Conservation (phyloP, 140 eudicot species). For the Stevia rebaudiana region DNA sequence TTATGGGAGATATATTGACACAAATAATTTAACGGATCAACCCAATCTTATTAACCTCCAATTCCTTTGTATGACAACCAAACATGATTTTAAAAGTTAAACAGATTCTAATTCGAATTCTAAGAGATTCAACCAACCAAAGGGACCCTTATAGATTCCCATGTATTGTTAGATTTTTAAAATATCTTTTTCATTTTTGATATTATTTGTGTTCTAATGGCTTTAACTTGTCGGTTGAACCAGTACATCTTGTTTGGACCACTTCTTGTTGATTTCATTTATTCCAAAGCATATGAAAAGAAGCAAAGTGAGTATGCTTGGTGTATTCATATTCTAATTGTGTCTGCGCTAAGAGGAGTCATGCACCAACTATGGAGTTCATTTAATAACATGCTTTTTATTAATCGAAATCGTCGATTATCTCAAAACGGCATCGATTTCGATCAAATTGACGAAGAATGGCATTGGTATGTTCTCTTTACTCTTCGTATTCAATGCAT, state of each 20-base stretch:
- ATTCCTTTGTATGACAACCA: no score
- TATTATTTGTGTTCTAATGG: neutral
- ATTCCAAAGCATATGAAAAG: constrained; percentile 34
- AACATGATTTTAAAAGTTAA: no score
- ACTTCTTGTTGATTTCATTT: constrained; percentile 39
- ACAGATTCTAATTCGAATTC: no score
- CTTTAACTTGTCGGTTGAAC: constrained; percentile 10
- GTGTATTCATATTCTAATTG: constrained; percentile 53
- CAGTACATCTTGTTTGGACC: constrained; percentile 66
- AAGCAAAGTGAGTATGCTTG: constrained; percentile 28
- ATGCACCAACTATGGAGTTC: constrained; percentile 71
- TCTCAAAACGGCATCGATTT: constrained; percentile 49
- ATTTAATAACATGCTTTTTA: constrained; percentile 39
- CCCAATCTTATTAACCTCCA: no score
- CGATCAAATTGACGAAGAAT: constrained; percentile 62
- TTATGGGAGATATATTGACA: no score
- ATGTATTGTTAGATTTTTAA: no score
- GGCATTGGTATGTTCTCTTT: constrained; percentile 60
- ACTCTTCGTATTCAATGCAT: neutral
- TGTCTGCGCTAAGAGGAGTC: constrained; percentile 51
- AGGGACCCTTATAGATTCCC: no score
- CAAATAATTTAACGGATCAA: no score
- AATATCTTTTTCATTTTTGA: neutral
- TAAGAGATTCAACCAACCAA: no score
- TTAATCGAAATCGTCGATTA: constrained; percentile 45